Evolutionary conservation across 2,329 filamentous ascomycete genomes (phyloP).

Genomic region (Colletotrichum destructivum): DNA sequence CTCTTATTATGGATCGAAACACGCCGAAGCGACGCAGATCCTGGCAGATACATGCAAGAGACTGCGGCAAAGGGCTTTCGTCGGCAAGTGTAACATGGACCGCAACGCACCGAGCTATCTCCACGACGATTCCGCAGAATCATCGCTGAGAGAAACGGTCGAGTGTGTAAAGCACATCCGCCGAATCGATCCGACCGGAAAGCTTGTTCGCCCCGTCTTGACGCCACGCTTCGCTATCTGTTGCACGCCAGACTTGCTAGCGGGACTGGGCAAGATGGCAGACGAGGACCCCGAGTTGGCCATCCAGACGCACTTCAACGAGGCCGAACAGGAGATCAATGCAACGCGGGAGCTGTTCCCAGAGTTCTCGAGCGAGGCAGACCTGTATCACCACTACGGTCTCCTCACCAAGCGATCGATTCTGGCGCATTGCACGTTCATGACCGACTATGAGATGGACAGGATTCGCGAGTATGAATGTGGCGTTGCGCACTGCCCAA

Average conservation of each 20-base stretch:
- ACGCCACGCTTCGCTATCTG: conserved; percentile 75
- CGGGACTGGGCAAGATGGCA: conserved; percentile 69
- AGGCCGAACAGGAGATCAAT: conserved; percentile 72
- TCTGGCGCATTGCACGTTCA: conserved; percentile 77
- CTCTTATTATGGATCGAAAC: conserved; percentile 71
- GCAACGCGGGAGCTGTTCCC: conserved; percentile 71
- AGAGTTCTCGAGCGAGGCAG: conserved; percentile 68
- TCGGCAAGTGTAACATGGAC: conserved; percentile 76
- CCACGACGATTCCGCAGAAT: conserved; percentile 60
- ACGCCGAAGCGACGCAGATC: conserved; percentile 69
- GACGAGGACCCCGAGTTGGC: conserved; percentile 62
- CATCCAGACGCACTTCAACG: conserved; percentile 79
- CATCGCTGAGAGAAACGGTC: conserved; percentile 65
- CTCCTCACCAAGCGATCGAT: conserved; percentile 71
- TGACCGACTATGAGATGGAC: conserved; percentile 69
- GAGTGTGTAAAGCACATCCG: conserved; percentile 65
- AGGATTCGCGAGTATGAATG: conserved; percentile 64
- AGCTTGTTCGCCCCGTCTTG: conserved; percentile 65
- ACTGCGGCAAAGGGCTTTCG: conserved; percentile 71
- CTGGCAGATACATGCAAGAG: conserved; percentile 68
- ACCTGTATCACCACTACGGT: conserved; percentile 70
- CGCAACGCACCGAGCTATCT: conserved; percentile 70
- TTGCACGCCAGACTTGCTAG: conserved; percentile 68
- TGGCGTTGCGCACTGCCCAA: conserved; percentile 76
- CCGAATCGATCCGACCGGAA: conserved; percentile 58